These are phyloP conservation scores for Phytophthora hybrid DNA, from an alignment of 352 stramenopile genomes.

Conservation along the genomic window DNA sequence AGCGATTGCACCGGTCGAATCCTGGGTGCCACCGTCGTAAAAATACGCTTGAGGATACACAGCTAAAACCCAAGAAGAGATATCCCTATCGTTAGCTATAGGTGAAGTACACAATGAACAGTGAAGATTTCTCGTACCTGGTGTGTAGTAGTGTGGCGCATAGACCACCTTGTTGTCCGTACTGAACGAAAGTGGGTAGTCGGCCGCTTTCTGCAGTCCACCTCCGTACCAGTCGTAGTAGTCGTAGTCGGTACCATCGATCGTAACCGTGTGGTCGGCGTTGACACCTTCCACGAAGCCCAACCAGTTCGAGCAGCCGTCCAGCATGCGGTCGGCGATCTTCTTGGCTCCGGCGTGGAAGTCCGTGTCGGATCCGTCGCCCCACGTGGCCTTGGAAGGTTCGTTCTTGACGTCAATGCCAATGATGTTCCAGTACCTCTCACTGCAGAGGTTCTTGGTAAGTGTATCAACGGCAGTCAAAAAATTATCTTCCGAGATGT, in stretches of 20 bases:
- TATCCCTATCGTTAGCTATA: background rate
- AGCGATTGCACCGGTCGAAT: conserved; percentile 37
- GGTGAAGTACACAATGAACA: background rate
- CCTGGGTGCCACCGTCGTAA: conserved; percentile 52
- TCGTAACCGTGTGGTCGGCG: conserved; percentile 49
- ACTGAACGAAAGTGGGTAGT: conserved; percentile 56
- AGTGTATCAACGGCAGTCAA: conserved; percentile 58
- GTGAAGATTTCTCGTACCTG: conserved; percentile 7
- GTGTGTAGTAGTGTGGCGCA: conserved; percentile 80
- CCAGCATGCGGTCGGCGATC: conserved; percentile 72
- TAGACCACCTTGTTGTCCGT: conserved; percentile 78
- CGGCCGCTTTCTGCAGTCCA: conserved; percentile 50
- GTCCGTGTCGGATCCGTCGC: conserved; percentile 47
- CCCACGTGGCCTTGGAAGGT: conserved; percentile 60
- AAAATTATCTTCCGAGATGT: conserved; percentile 50
- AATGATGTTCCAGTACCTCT: conserved; percentile 69
- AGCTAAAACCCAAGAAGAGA: conserved; percentile 9
- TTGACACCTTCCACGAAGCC: conserved; percentile 78
- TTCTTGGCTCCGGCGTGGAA: conserved; percentile 55
- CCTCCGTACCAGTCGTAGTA: conserved; percentile 81
- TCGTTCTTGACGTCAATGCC: conserved; percentile 75
- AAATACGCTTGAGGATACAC: conserved; percentile 74
- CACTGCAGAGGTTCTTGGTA: conserved; percentile 55
- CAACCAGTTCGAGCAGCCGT: conserved; percentile 72
- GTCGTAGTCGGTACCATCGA: conserved; percentile 53